Base-by-base conservation (phyloP, 192 early-diverging fungal species). In the Coemansia sp. region DNA sequence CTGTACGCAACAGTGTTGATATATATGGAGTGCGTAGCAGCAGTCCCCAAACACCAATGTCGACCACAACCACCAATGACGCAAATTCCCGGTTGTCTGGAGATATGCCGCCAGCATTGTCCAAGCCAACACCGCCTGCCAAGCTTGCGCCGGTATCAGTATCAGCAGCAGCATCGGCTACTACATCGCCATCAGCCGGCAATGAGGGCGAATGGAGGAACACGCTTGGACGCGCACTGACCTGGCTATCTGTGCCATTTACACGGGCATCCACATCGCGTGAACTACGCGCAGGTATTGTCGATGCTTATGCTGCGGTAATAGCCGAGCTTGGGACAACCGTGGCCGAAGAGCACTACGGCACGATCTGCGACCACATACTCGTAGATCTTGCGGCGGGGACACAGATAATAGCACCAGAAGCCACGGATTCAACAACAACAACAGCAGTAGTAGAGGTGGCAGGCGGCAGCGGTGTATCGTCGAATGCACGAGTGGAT, bases 331-430 rank as follows among this genome's bases (percentile, higher is more conserved):
- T 94, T 5, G 95, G 94, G 16, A 72, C 87, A 2, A 70, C 73
- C 4, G 87, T 88, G 49, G 86, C 94, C 5, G 94, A 93, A 66
- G 49, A 74, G 16, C 87, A 99, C 64, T 96, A 96, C 65, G 64
- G 82, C 0, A 47, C 66, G 6, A 91, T 98, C 67, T 61, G 86
- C 8, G 87, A 82, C 37, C 92, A 93, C 61, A 59, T 95, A 6
- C 66, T 93, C 0, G 51, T 54, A 16, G 72, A 84, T 5, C 89
- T 57, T 9, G 37, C 52, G 56, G 37, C 58, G 21, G 59, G 48
- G 7, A 45, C 49, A 61, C 68, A 85, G 39, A 88, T 83, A 60
- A 84, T 87, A 7, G 66, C 71, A 4, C 66, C 26, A 18, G 57
- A 59, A 8, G 15, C 37, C 37, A 0, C 37, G 0, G 12, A 39